A percentile compares a stretch with the other conserved stretches of the same genome.
Evolutionary conservation across 2,329 filamentous ascomycete species (phyloP).

Genomic region (Apiospora saccharicola): DNA sequence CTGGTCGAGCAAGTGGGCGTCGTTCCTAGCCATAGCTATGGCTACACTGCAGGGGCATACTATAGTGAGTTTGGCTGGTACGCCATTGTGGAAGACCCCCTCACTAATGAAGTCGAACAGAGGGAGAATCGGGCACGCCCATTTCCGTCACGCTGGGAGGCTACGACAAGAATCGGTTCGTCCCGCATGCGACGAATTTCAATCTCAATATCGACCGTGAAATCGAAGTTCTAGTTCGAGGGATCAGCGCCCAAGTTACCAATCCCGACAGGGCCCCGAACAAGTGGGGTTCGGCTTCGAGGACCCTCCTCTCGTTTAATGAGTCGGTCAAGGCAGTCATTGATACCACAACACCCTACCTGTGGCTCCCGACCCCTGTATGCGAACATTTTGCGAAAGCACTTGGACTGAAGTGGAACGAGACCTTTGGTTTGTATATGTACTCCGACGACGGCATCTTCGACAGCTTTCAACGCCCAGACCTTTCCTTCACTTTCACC

Average conservation of each 20-base stretch:
- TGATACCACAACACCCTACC: conserved; percentile 69
- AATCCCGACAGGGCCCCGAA: conserved; percentile 41
- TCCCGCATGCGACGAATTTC: conserved; percentile 67
- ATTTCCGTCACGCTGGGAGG: conserved; percentile 73
- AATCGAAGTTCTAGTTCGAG: conserved; percentile 67
- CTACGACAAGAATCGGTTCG: conserved; percentile 70
- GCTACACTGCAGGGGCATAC: conserved; percentile 77
- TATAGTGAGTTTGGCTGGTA: conserved; percentile 61
- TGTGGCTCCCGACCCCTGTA: conserved; percentile 67
- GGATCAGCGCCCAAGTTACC: conserved; percentile 53
- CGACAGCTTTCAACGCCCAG: conserved; percentile 51
- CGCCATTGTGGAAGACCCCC: conserved; percentile 1
- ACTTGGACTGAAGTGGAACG: conserved; percentile 72
- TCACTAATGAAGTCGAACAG: conserved; percentile 42
- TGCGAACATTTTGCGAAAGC: conserved; percentile 70
- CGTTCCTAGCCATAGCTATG: conserved; percentile 77
- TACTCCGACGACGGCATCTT: conserved; percentile 65
- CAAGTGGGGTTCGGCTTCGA: conserved; percentile 50
- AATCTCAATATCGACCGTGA: conserved; percentile 61
- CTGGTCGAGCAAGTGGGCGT: conserved; percentile 64
- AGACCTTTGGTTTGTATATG: conserved; percentile 68
- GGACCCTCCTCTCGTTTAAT: conserved; percentile 53
- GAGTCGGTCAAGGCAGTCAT: conserved; percentile 61
- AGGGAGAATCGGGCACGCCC: conserved; percentile 50
- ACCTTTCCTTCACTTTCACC: conserved; percentile 64